Evolutionary conservation across 169 alveolate genomes (phyloP).

Genomic region (Sarcocystis neurona): DNA sequence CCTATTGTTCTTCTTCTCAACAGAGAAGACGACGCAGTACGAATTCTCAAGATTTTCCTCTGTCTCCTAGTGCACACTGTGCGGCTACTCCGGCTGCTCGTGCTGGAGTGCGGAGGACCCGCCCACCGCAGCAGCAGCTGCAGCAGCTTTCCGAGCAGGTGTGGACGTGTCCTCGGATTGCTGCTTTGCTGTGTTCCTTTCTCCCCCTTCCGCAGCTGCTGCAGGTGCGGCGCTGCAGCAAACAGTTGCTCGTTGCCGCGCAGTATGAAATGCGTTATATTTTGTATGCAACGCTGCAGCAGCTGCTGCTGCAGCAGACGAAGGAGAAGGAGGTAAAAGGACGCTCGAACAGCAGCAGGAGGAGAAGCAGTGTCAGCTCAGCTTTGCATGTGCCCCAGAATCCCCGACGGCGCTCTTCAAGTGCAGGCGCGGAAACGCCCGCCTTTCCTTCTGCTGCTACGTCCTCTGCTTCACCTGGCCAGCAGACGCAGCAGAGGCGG

Average conservation of each 20-base stretch:
- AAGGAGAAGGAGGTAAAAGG: neutral
- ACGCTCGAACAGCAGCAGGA: neutral
- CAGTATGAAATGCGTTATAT: constrained; percentile 59
- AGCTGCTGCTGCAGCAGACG: constrained; percentile 30
- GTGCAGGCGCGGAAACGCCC: too few species aligned
- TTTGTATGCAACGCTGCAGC: constrained; percentile 41
- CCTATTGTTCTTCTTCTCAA: neutral
- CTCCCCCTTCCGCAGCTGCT: constrained; percentile 56
- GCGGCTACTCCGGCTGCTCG: neutral
- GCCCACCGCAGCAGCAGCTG: neutral
- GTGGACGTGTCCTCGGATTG: constrained; percentile 51
- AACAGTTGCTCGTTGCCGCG: constrained; percentile 43
- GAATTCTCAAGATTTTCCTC: neutral
- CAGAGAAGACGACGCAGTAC: neutral
- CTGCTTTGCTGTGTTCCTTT: constrained; percentile 26
- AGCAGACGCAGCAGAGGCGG: too few species aligned
- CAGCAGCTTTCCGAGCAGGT: constrained; percentile 1
- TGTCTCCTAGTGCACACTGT: neutral
- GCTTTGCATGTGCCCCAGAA: too few species aligned
- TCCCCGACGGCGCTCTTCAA: too few species aligned
- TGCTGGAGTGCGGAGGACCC: too few species aligned
- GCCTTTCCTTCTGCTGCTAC: too few species aligned
- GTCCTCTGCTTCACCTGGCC: too few species aligned
- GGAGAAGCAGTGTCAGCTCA: too few species aligned
- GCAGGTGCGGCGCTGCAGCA: constrained; percentile 50